Base-by-base conservation (phyloP, 2,329 filamentous ascomycete genomes). In the Bipolaris bicolor region DNA sequence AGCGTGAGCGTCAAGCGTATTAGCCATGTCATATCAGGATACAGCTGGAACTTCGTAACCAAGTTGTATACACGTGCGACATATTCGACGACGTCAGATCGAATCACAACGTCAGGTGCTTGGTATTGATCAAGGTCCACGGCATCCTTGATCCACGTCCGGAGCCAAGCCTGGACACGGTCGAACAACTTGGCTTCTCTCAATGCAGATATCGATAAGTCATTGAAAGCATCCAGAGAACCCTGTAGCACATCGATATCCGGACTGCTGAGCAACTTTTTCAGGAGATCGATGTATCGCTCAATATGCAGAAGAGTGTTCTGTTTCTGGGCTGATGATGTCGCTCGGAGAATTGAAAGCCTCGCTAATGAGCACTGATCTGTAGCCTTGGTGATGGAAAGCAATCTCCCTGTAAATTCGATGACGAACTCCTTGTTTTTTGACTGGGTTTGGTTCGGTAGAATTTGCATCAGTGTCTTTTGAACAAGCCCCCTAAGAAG, bases 381-480 rank as follows among this genome's bases (percentile, higher is more conserved):
- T 5, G 60, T 50, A 18, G 68, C 69, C 40, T 70, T 68, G 16
- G 57, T 51, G 0, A 63, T 47, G 4, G 58, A 60, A 15, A 60
- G 52, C 7, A 75, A 55, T 46, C 66, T 69, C 7, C 53, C 58
- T 7, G 62, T 58, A 49, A 68, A 73, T 13, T 59, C 63, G n/a
- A 67, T 68, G 7, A 76, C 63, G 43, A 71, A 75, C 3, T 60
- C 58, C 40, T 70, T 67, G 51, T 73, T 76, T 47, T 73, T 72
- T 13, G 67, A 39, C 52, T 77, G 74, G 31, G 64, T 65, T 48
- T 75, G 72, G 11, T 76, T 76, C 13, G 67, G 62, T 7, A 75
- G 60, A 15, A 76, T 65, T n/a, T 75, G 70, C 5, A 50, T 46
- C 4, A 77, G 64, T 5, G 65, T 71, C 33, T 57, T 61, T 31